Evolutionary conservation across 1,284 basidiomycete species (phyloP), one percentile per base, ranked within the genome.

Genomic region (Chiua sp.): DNA sequence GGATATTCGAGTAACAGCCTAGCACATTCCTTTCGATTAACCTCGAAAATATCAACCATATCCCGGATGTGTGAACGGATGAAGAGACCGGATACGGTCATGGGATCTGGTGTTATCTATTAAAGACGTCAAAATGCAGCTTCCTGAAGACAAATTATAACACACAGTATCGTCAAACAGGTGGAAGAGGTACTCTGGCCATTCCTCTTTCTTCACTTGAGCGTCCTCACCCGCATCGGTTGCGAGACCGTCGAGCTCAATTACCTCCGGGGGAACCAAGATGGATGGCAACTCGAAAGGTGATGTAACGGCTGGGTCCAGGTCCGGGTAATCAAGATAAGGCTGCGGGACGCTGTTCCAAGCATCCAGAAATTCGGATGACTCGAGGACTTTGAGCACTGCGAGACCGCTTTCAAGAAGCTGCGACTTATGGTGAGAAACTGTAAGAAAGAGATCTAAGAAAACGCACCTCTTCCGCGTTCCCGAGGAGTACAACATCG

Each of bases 21-120:
- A 3, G 97, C 94, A 67, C 91, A 93, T 70, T 99, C 97, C 75
- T 98, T 98, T 56, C 97, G 87, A 75, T 99, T 99, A 51, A 98
- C 87, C 75, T 99, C 97, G 72, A 94, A 99, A 33, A 98, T 91
- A 66, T 95, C 88, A 56, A 98, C 79, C 51, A 92, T 86, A 72
- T 98, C 96, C n/a, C 87, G 78, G 12, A 98, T 74, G 30, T 90
- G 81, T 12, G 89, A 85, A 28, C 91, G 91, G 20, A 98, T 82
- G 32, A 91, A 83, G 73, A 96, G 96, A 2, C 94, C 94, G 11
- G 85, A 79, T 0, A 92, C 85, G 2, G 88, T 90, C 51, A 82
- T 82, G 5, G 90, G 84, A 56, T 90, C 83, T 0, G 94, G 94
- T 1, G 94, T 90, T 20, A 93, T 77, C 92, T 95, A 66, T 47